Base-by-base conservation (phyloP, 148 eudicot genomes). In the Simmondsia chinensis region DNA sequence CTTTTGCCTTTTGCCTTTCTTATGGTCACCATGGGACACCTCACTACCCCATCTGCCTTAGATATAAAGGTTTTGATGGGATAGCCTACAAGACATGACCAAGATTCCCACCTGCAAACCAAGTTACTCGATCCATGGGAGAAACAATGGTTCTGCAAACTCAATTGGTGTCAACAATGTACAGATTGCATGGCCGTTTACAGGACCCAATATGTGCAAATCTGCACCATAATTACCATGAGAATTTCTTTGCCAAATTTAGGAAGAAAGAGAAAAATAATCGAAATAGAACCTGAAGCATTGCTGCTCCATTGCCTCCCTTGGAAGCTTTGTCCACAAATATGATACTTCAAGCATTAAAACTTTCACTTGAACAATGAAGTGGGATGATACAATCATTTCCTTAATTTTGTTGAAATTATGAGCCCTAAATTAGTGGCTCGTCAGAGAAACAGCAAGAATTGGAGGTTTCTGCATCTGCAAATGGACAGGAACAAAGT, bases 171-270 rank as follows among this genome's bases (percentile, higher is more conserved):
- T 35, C 66, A 63, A 43, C 40, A 63, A 63, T 63, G 57, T 63
- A 64, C 55, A 70, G 20, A 52, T 40, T 26, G 54, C 53, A 53
- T 39, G 50, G 66, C 61, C 63, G 54, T 49, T 64, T 59, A 64
- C 75, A 54, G 18, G 59, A 50, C 47, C 48, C 37, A 46, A 40
- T 29, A 52, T 39, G 53, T 54, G 43, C 57, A 69, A 67, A 48
- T 44, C 60, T 46, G 48, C 46, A 53, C 58, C 57, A 52, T 51
- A 52, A 54, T 30, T 55, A 49, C 54, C 53, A 40, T 23, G 10
- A 44, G 42, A 47, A 29, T 11, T 43, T 19, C 5, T 1, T 16
- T 17, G 13, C 17, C 30, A 52, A 28, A 36, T 15, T 28, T 28
- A 28, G 16, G 17, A 33, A 39, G 39, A 12, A 13, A 31, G 15